Percentiles rank a stretch among this genome's conserved stretches.
phyloP scores from a whole-genome alignment of 2,329 filamentous ascomycete genomes.

The Cadophora sp. region DNA sequence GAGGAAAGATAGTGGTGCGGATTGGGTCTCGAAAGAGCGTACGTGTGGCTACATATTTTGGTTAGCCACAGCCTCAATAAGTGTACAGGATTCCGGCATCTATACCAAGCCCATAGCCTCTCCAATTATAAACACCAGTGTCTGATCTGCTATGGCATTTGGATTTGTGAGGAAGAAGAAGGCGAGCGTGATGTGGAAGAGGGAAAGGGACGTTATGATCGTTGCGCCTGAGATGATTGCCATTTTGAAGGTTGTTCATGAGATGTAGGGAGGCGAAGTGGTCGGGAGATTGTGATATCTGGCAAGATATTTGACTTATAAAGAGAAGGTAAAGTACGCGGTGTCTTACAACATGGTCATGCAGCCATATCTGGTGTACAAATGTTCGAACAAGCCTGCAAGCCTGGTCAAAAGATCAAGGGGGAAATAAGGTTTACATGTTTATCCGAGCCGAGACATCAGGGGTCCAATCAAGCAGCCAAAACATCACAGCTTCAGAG shows the following conservation, averaged over 20 bases:
- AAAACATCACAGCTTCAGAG: background rate
- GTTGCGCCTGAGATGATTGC: constrained; percentile 80
- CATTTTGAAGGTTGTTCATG: constrained; percentile 59
- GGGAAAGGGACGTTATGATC: constrained; percentile 80
- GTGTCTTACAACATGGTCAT: constrained; percentile 17
- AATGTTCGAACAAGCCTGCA: background rate
- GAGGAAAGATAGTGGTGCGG: constrained; percentile 76
- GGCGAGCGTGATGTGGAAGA: constrained; percentile 84
- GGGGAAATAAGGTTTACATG: constrained; percentile 25
- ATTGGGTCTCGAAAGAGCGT: constrained; percentile 70
- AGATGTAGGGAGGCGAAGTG: background rate
- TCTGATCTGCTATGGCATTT: constrained; percentile 75
- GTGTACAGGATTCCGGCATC: background rate
- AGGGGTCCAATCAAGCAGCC: constrained; percentile 6
- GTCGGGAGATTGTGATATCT: background rate
- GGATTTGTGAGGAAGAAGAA: constrained; percentile 84
- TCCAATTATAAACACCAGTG: constrained; percentile 80
- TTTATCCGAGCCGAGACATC: constrained; percentile 28
- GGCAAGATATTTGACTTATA: background rate
- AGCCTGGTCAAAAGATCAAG: constrained; percentile 21
- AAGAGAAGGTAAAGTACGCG: background rate
- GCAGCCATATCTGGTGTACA: constrained; percentile 14
- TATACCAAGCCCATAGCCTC: constrained; percentile 82
- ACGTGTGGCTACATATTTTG: constrained; percentile 61
- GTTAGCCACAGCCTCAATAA: background rate